These are phyloP conservation scores for Saturnispora kantuleensis DNA, from an alignment of 805 yeast species.

Conservation along the genomic window DNA sequence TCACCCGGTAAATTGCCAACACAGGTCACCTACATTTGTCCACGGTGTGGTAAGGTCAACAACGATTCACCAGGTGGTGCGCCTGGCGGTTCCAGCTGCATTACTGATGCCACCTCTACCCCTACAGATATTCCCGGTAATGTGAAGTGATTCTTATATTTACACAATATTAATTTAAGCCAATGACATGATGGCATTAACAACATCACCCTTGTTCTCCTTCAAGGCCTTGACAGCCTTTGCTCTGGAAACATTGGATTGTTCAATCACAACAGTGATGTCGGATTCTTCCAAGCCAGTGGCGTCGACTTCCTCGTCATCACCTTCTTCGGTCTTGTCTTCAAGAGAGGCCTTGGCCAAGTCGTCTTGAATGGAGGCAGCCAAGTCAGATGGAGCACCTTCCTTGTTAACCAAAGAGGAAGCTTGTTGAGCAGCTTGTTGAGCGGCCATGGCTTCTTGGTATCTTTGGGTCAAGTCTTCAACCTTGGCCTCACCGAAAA, in stretches of 20 bases:
- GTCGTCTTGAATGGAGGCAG: conserved; percentile 63
- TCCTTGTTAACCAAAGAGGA: conserved; percentile 28
- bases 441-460: conserved; percentile 75
- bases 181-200: conserved; percentile 88
- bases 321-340: conserved; percentile 29
- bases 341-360: conserved; percentile 52
- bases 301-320: conserved; percentile 71
- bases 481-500: conserved; percentile 95
- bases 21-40: conserved; percentile 50
- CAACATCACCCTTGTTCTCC: conserved; percentile 86
- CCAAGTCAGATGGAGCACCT: conserved; percentile 40
- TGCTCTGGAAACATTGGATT: conserved; percentile 79
- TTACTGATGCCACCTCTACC: too few relatives aligned
- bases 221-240: conserved; percentile 89
- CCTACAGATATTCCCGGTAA: too few relatives aligned
- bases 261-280: conserved; percentile 79
- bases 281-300: conserved; percentile 76
- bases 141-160: not conserved
- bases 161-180: conserved; percentile 12
- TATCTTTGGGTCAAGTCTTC: conserved; percentile 88
- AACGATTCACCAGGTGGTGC: not conserved
- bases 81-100: too few relatives aligned
- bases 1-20: conserved; percentile 53
- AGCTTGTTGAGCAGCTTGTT: conserved; percentile 47
- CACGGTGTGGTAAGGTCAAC: conserved; percentile 38